Base-by-base conservation (phyloP, 2,329 filamentous ascomycete species). In the Thelonectria olida region DNA sequence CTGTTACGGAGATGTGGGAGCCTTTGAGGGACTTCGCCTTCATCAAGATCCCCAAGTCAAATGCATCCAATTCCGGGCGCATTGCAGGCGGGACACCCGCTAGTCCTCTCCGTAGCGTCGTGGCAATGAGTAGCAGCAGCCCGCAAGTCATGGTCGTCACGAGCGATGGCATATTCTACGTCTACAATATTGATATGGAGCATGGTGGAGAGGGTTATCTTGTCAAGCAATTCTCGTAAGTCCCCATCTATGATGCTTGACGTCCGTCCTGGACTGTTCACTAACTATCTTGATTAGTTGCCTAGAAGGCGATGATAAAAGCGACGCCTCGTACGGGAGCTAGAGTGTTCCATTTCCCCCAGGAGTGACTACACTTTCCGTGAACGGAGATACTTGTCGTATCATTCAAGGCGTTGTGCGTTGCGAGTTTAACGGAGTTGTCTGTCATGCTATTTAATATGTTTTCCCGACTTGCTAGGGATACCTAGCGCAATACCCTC, bases 111-210 rank as follows among this genome's bases (percentile, higher is more conserved):
- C 85, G 92, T 67, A 97, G 93, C 67, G 95, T 99, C n/a, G 96
- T 99, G 42, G 95, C 96, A 8, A 96, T 99, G 90, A 97, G 92
- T 74, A 96, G 90, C 72, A 97, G 90, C 74, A 94, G 92, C 23
- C 96, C 96, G 1, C 94, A 98, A 72, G 92, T 99, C 49, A 98
- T 99, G 94, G 92, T 98, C 0, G 94, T 97, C 13, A 99, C 96
- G 0, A 97, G 91, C 70, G 96, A 99, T 75, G 96, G 96, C 9
- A 90, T 90, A 22, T 98, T 97, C 73, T 97, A 96, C 70, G 91
- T 98, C 27, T 99, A 95, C 78, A 95, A 92, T 67, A 93, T 99
- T 55, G 94, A 99, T 75, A 87, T 99, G 82, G 94, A 97, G 70
- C 92, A 92, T 63, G 96, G 96, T 17, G 96, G 96, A 22, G 96